These are phyloP conservation scores for Sporothrix protearum DNA, from an alignment of 2,329 filamentous ascomycete species.

Conservation along the genomic window DNA sequence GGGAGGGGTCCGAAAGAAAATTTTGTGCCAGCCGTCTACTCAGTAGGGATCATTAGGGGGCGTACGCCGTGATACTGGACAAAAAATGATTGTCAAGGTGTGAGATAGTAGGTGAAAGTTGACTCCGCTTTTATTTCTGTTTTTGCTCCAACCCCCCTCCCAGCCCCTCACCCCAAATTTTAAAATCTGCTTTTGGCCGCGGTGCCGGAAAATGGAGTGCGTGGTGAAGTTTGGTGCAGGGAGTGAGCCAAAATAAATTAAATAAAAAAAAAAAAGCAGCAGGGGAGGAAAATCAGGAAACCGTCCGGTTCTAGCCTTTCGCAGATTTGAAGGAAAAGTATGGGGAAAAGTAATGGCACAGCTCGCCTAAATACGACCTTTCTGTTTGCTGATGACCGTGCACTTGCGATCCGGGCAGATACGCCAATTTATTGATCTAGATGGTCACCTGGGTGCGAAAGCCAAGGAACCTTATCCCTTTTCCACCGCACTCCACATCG, in stretches of 20 bases:
- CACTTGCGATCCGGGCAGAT: neutral
- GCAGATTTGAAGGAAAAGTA: neutral
- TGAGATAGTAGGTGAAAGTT: neutral
- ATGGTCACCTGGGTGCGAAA: neutral
- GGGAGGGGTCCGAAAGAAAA: neutral
- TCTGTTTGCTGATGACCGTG: neutral
- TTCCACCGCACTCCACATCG: neutral
- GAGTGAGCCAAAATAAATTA: no score
- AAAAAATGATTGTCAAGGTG: neutral
- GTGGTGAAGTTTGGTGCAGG: neutral
- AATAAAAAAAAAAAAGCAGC: neutral
- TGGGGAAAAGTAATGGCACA: neutral
- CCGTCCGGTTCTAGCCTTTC: neutral
- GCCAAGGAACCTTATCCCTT: neutral
- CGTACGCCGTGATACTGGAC: neutral
- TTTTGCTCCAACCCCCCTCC: neutral
- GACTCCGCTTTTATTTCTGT: neutral
- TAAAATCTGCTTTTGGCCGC: neutral
- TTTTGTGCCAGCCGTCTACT: neutral
- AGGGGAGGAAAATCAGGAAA: neutral
- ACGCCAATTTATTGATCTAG: neutral
- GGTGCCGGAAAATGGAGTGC: neutral
- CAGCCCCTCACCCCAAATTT: no score
- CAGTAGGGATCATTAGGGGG: neutral
- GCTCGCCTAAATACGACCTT: neutral